phyloP scores from a whole-genome alignment of 1,284 basidiomycete genomes.

The Rhodotorula sp. region DNA sequence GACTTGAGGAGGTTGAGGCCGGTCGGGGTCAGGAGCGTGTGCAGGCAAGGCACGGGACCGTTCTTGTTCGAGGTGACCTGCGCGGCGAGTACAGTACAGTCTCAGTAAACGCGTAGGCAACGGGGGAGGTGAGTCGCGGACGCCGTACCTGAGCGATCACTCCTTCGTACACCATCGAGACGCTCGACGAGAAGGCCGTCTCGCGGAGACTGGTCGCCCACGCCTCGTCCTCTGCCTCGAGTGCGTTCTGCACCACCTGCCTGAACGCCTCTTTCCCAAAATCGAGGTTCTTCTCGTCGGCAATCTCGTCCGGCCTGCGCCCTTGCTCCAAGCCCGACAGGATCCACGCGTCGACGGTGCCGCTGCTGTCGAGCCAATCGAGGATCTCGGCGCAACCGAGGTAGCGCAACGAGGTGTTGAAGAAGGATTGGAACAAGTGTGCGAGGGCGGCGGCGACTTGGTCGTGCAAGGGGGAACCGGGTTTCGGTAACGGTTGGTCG shows the following conservation, averaged over 20 bases:
- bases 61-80: slow-evolving; percentile 33
- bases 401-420: slow-evolving; percentile 34
- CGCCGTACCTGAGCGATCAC: slow-evolving; percentile 29
- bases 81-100: no score
- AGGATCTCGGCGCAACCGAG: slow-evolving; percentile 38
- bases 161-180: slow-evolving; percentile 41
- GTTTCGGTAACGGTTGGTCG: slow-evolving; percentile 23
- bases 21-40: slow-evolving; percentile 36
- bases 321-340: slow-evolving; percentile 35
- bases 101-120: not conserved
- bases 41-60: slow-evolving; percentile 30
- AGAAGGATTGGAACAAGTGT: slow-evolving; percentile 37
- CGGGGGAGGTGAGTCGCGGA: not conserved
- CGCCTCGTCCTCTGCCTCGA: slow-evolving; percentile 34
- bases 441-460: slow-evolving; percentile 28
- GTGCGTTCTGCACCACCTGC: slow-evolving; percentile 30
- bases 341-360: slow-evolving; percentile 39
- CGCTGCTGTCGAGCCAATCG: slow-evolving; percentile 35
- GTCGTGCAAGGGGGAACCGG: slow-evolving; percentile 26
- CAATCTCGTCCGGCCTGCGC: slow-evolving; percentile 26
- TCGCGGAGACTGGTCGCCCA: slow-evolving; percentile 36
- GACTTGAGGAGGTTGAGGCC: slow-evolving; percentile 37
- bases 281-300: slow-evolving; percentile 30
- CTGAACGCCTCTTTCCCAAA: slow-evolving; percentile 32
- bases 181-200: slow-evolving; percentile 31